phyloP scores from a whole-genome alignment of 78 protist species.

The Pigoraptor vietnamica region DNA sequence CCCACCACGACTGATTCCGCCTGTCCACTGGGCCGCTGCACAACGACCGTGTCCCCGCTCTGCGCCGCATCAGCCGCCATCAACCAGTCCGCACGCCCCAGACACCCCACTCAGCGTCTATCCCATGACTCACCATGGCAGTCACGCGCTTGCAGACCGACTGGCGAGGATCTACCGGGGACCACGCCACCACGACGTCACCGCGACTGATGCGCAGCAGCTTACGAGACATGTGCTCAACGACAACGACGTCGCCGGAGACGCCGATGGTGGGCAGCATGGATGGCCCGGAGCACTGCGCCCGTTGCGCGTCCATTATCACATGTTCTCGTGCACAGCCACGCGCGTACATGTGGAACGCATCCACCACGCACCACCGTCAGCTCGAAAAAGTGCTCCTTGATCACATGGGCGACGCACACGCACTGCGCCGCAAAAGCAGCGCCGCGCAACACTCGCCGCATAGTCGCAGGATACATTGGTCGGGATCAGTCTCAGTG shows the following conservation, averaged over 20 bases:
- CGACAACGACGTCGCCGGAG: neutral
- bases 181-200: constrained; percentile 15
- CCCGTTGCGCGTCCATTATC: neutral
- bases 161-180: constrained; percentile 12
- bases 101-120: too few relatives aligned
- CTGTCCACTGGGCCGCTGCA: neutral
- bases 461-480: neutral
- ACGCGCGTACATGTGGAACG: neutral
- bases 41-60: neutral
- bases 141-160: constrained; percentile 33
- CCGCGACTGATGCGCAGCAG: neutral
- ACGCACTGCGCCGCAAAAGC: neutral
- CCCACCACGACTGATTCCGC: neutral
- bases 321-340: neutral
- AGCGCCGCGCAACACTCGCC: neutral
- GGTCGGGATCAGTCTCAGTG: too few relatives aligned
- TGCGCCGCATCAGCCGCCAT: too few relatives aligned
- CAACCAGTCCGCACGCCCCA: too few relatives aligned
- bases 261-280: neutral
- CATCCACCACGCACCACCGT: neutral
- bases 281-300: neutral
- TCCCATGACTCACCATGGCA: constrained; percentile 13
- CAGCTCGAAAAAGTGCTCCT: neutral
- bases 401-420: neutral
- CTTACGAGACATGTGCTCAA: neutral